Evolutionary conservation across 768 basidiomycete species (phyloP), one percentile per base, ranked within the genome.

Genomic region (Amanita inopinata): DNA sequence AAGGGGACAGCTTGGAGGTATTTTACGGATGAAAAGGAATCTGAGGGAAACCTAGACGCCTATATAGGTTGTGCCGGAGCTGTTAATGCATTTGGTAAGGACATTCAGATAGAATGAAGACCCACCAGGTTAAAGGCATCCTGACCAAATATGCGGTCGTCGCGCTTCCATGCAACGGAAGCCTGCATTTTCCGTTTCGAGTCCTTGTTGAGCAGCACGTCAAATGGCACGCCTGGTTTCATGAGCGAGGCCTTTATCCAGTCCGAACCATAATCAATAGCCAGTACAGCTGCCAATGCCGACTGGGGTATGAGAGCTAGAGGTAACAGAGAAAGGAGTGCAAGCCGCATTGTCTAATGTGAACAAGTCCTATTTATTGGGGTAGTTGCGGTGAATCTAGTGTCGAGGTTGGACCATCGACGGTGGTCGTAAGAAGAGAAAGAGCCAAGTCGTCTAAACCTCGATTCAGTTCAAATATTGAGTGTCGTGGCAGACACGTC

Each of bases 261-360:
- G 64, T 98, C 96, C 12, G 88, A 77, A 57, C 96, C 96, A 75
- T 96, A 97, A 78, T 99, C 96, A 56, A 99, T 88, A 14, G 93
- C 93, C 36, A 99, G 76, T 9, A 98, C 75, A 2, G 92, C 78
- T 15, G 82, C 85, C 31, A 74, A 61, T n/a, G 69, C 64, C 32
- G 65, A 56, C 33, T 66, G 60, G 24, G 73, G 67, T 15, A 71
- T 47, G 24, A 60, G 53, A 12, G 60, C 52, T 9, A 65, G 49
- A 36, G 59, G 56, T 42, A 69, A 45, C 43, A 72, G 56, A 46
- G 67, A 69, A 70, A 44, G 25, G 19, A 37, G 24, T 20, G 33
- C 20, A 12, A 42, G n/a, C 24, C 34, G 43, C 43, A 44, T 44
- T n/a, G n/a, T n/a, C n/a, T n/a, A n/a, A n/a, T n/a, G n/a, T n/a